Evolutionary conservation across 305 asterid species (phyloP).

Genomic region (Solanum hybrid): DNA sequence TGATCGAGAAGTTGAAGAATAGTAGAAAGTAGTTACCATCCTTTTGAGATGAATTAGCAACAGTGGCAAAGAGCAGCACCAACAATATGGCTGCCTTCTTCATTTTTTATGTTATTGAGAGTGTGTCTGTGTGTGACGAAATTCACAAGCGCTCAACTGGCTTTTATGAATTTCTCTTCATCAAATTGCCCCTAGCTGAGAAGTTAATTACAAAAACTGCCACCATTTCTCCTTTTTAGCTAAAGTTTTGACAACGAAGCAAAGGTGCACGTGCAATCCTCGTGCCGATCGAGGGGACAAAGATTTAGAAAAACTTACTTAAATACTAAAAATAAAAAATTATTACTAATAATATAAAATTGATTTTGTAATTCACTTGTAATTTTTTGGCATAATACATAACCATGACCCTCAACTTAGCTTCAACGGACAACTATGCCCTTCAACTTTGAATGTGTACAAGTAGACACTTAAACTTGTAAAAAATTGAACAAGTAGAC

Average conservation of each 20-base stretch:
- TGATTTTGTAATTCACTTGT: background rate
- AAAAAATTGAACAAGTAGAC: no score
- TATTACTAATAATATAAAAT: background rate
- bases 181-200: conserved; percentile 14
- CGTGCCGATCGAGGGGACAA: background rate
- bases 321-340: background rate
- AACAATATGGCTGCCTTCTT: conserved; percentile 12
- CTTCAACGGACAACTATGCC: no score
- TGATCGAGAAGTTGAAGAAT: background rate
- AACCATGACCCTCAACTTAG: no score
- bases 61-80: conserved; percentile 27
- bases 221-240: conserved; percentile 6
- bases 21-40: conserved; percentile 36
- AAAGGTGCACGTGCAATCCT: background rate
- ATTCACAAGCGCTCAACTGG: conserved; percentile 2
- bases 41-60: conserved; percentile 18
- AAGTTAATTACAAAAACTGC: conserved; percentile 22
- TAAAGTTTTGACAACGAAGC: background rate
- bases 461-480: no score
- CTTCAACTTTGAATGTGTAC: no score
- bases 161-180: conserved; percentile 26
- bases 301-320: background rate
- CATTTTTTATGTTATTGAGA: background rate
- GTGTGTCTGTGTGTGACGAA: background rate
- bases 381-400: no score